These are phyloP conservation scores for Lactarius quietus DNA, from an alignment of 768 basidiomycete species.

Conservation along the genomic window DNA sequence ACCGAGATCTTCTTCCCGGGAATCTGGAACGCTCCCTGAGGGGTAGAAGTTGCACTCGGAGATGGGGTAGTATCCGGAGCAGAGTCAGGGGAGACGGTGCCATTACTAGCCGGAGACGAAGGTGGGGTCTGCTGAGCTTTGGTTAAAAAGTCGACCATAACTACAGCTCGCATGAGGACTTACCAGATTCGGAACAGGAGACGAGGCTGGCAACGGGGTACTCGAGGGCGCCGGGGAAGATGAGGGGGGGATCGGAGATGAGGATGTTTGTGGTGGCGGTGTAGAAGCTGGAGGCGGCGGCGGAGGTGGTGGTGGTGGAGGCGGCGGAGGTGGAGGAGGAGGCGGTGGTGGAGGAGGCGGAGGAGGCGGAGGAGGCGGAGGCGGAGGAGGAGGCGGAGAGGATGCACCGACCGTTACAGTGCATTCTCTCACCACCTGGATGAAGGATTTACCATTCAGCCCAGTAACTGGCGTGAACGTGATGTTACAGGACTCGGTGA, in stretches of 20 bases:
- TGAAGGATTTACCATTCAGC: constrained; percentile 30
- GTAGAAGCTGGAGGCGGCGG: constrained; percentile 6
- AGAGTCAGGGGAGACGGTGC: constrained; percentile 9
- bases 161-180: constrained; percentile 1
- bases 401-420: constrained; percentile 19
- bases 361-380: too few species aligned
- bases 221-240: constrained; percentile 16
- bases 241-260: too few species aligned
- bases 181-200: not conserved
- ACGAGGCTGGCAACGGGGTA: constrained; percentile 4
- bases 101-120: constrained; percentile 27
- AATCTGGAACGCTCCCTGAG: constrained; percentile 47
- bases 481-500: constrained; percentile 37
- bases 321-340: not conserved
- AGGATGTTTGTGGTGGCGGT: too few species aligned
- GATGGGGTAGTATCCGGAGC: constrained; percentile 26
- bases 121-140: constrained; percentile 23
- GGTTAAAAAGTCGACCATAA: constrained; percentile 1
- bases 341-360: constrained; percentile 6
- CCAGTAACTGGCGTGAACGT: constrained; percentile 36
- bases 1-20: constrained; percentile 75
- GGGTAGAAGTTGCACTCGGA: constrained; percentile 25
- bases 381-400: not conserved
- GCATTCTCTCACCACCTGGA: constrained; percentile 36
- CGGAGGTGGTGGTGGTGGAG: constrained; percentile 12